phyloP scores from a whole-genome alignment of 257 asterid genomes.

The Orobanche coerulescens region DNA sequence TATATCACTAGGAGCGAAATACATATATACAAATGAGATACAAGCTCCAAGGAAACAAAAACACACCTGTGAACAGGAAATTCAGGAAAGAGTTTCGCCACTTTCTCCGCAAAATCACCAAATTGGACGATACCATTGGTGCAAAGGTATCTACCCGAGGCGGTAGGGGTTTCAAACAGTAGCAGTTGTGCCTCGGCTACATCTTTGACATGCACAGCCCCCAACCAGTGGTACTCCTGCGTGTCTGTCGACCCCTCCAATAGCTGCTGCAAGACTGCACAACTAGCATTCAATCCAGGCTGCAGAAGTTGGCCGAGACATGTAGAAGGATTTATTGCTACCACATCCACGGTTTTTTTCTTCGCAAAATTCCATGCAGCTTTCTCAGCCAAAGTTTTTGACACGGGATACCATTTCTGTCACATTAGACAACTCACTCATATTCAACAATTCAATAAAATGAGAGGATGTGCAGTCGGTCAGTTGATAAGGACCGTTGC shows the following conservation, averaged over 20 bases:
- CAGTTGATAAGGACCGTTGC: background rate
- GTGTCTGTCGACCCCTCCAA: slow-evolving; percentile 71
- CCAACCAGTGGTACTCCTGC: slow-evolving; percentile 83
- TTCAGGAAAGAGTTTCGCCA: slow-evolving; percentile 52
- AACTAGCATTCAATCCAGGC: slow-evolving; percentile 73
- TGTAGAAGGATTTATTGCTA: slow-evolving; percentile 69
- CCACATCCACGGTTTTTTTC: slow-evolving; percentile 54
- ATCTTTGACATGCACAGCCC: slow-evolving; percentile 87
- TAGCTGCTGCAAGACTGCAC: slow-evolving; percentile 72
- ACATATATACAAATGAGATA: background rate
- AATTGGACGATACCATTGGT: slow-evolving; percentile 80
- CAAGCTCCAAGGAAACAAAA: background rate
- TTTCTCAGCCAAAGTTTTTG: slow-evolving; percentile 78
- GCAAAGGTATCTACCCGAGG: slow-evolving; percentile 83
- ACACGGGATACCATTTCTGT: slow-evolving; percentile 91
- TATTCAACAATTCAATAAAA: background rate
- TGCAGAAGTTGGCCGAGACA: slow-evolving; percentile 76
- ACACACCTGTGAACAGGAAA: slow-evolving; percentile 73
- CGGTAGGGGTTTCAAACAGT: slow-evolving; percentile 52
- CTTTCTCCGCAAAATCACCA: slow-evolving; percentile 59
- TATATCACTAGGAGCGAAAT: background rate
- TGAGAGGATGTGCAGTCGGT: too few relatives aligned
- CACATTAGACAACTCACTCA: background rate
- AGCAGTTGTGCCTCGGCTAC: slow-evolving; percentile 69
- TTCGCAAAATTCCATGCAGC: slow-evolving; percentile 77